Evolutionary conservation across 148 eudicot genomes (phyloP), one percentile per base, ranked within the genome.

Genomic region (Heliosperma pusillum): DNA sequence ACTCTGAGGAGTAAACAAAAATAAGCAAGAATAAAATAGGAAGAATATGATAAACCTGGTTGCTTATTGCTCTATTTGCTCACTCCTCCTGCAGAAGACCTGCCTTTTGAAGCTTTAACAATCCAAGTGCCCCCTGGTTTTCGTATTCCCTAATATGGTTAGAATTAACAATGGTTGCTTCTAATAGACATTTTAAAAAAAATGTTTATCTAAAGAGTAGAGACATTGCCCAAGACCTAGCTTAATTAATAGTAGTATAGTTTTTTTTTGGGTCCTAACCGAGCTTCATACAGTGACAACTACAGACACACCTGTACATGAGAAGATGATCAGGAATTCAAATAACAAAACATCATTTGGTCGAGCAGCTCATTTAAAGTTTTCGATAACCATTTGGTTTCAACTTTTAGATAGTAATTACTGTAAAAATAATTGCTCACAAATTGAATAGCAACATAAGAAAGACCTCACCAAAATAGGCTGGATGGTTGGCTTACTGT

Each of bases 61-160:
- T 64, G 81, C 21, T 78, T 81, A 29, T 74, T 55, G 76, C 79
- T 78, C 21, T 78, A 78, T 22, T 74, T 55, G 76, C 79, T 78
- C 22, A 78, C 81, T 65, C 75, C 78, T 81, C 84, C 78, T 10
- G 74, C 81, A n/a, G 84, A 82, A 22, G 81, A 82, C 56, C 79
- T 74, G 42, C 62, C 71, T 61, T 74, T 82, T 9, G 84, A 74
- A 56, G 81, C 81, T 70, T 20, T 57, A 30, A 21, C 71, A 74
- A 78, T 78, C 81, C 84, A 82, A 56, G 70, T n/a, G 20, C 73
- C 7, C 81, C 84, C 84, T 82, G 61, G 45, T 17, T 74, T 74
- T 45, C 57, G 69, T 27, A 62, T 33, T 42, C 20, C 27, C 26
- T 21, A 66, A 24, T 55, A 63, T 29, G 22, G 36, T 47, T 66